Evolutionary conservation across 176 grass and related monocot genomes (phyloP), one percentile per base, ranked within the genome.

Genomic region (Melocanna baccifera): DNA sequence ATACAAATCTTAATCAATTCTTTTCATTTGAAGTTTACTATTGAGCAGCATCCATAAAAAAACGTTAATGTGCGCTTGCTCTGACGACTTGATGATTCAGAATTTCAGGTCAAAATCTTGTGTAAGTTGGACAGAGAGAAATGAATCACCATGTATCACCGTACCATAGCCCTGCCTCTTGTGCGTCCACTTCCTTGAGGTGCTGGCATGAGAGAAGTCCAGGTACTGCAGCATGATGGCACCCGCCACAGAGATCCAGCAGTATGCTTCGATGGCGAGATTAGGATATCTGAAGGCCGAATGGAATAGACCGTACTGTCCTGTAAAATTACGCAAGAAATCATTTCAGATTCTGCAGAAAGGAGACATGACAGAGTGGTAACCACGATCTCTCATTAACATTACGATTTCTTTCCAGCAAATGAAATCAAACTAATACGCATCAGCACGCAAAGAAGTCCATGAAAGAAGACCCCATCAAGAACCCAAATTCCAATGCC

Each of bases 201-300:
- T 82, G 75, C 73, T 91, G 28, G 88, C 78, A 36, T 94, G 91
- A 62, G 89, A 86, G 70, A 96, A 99, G 86, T 99, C 93, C 42
- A 96, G 72, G 69, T 96, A 94, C 80, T 99, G 97, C 77, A 99
- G 79, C 91, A 99, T 88, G 53, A 42, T 81, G 20, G 10, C 79
- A 41, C 85, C 73, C 36, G 37, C 80, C 58, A 37, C 46, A 7
- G 55, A 48, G 72, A 76, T 59, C 81, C 74, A 76, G 77, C 72
- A 8, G 76, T 58, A 23, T 25, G 19, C 85, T 85, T 83, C 42
- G 64, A 70, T 83, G 76, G 77, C 62, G 67, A 80, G 73, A 83
- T 80, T 75, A 83, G 67, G 19, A 63, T 81, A 20, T 77, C 62
- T 11, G 15, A 47, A 57, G 45, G 75, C 47, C 61, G 6, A 51